Conservation (phyloP, 805 yeast species). For the Cyberlindnera mycetangii region DNA sequence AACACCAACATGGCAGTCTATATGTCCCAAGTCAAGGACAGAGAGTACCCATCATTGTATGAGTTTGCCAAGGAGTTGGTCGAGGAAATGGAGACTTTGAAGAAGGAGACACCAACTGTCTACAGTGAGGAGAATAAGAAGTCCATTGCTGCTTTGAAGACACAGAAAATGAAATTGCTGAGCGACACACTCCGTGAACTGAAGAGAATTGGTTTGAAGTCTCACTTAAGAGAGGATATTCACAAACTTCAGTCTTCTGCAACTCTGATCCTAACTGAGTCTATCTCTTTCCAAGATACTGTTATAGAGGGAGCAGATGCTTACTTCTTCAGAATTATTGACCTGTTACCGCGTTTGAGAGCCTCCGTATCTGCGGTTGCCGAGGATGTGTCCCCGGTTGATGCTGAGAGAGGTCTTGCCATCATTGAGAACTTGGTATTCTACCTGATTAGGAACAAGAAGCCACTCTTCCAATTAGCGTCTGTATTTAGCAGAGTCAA, state of each 20-base stretch:
- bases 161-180: conserved; percentile 76
- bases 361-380: conserved; percentile 56
- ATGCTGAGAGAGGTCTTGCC: conserved; percentile 73
- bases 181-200: conserved; percentile 76
- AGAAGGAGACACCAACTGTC: conserved; percentile 73
- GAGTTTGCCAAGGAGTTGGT: conserved; percentile 53
- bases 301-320: conserved; percentile 44
- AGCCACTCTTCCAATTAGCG: conserved; percentile 38
- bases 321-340: conserved; percentile 68
- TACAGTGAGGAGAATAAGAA: conserved; percentile 75
- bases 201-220: conserved; percentile 71
- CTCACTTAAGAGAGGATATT: conserved; percentile 64
- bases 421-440: conserved; percentile 69
- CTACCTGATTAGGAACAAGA: conserved; percentile 51
- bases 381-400: conserved; percentile 73
- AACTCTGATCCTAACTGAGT: conserved; percentile 55
- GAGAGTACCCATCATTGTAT: conserved; percentile 45
- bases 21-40: conserved; percentile 31
- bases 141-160: conserved; percentile 62
- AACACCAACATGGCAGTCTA: conserved; percentile 55
- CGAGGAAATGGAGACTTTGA: conserved; percentile 57
- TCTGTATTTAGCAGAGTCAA: conserved; percentile 20
- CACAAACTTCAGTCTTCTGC: conserved; percentile 59
- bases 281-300: conserved; percentile 42
- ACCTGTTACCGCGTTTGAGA: conserved; percentile 76